phyloP scores from a whole-genome alignment of 306 rosid genomes.

The Corylus americana region DNA sequence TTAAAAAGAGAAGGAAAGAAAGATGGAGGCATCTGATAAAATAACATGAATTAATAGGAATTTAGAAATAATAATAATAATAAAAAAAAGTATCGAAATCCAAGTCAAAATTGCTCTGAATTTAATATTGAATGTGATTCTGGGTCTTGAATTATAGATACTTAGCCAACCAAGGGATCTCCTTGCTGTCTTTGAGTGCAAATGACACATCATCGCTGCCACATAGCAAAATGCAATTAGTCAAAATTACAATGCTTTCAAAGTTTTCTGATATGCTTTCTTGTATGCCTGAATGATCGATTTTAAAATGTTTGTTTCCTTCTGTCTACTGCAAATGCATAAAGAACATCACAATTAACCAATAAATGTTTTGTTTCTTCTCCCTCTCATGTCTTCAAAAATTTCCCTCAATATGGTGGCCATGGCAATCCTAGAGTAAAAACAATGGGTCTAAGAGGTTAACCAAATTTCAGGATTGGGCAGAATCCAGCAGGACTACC shows the following conservation, averaged over 20 bases:
- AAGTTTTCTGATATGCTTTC: neutral
- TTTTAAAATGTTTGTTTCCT: neutral
- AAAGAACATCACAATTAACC: neutral
- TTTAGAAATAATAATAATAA: neutral
- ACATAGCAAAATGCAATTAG: slow-evolving; percentile 25
- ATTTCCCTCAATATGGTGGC: neutral
- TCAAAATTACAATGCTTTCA: slow-evolving; percentile 23
- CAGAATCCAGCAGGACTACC: neutral
- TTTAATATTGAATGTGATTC: neutral
- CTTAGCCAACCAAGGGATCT: slow-evolving; percentile 84
- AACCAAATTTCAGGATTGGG: neutral
- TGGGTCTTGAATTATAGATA: slow-evolving; percentile 48
- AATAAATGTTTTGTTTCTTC: neutral
- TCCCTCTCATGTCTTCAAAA: neutral
- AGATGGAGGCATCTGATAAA: neutral
- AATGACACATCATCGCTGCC: slow-evolving; percentile 81
- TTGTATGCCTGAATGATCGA: neutral
- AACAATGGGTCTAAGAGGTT: neutral
- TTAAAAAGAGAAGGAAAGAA: neutral
- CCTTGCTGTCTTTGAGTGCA: slow-evolving; percentile 80
- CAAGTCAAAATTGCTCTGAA: slow-evolving; percentile 30
- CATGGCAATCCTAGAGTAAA: neutral
- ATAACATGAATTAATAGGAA: slow-evolving; percentile 14
- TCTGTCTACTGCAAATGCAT: neutral
- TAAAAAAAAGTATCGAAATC: neutral